phyloP scores from a whole-genome alignment of 2,329 filamentous ascomycete species.

The Fusarium burgessii region DNA sequence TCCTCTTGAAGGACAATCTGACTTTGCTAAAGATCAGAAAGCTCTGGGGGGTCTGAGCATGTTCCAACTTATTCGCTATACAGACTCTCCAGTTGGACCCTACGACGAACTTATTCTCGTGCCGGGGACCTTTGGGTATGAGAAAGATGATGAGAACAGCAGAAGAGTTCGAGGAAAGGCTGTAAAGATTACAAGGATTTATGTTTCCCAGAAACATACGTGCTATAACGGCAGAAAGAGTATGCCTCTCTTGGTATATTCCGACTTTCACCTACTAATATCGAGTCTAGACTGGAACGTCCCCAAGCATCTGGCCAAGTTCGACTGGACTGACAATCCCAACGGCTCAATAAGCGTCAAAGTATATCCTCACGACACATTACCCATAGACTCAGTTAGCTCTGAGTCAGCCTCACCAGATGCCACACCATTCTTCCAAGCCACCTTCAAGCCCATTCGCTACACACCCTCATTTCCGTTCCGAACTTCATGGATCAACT shows the following conservation, averaged over 20 bases:
- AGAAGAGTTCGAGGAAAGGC: constrained; percentile 50
- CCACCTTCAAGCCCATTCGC: constrained; percentile 56
- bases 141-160: constrained; percentile 51
- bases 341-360: constrained; percentile 55
- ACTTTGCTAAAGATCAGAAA: constrained; percentile 53
- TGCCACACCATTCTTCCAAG: constrained; percentile 58
- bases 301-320: constrained; percentile 66
- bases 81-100: constrained; percentile 62
- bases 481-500: constrained; percentile 53
- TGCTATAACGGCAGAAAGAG: constrained; percentile 65
- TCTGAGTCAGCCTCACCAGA: constrained; percentile 50
- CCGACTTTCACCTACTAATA: constrained; percentile 1
- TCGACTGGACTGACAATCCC: constrained; percentile 57
- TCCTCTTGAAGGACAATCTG: constrained; percentile 59
- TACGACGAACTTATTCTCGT: constrained; percentile 66
- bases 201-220: constrained; percentile 64
- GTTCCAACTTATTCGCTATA: constrained; percentile 65
- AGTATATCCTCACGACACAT: constrained; percentile 59
- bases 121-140: constrained; percentile 60
- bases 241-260: constrained; percentile 37
- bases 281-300: constrained; percentile 63
- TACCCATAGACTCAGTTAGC: constrained; percentile 39
- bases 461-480: constrained; percentile 60
- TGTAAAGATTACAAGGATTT: constrained; percentile 63
- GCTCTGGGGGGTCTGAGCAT: constrained; percentile 60